These are phyloP conservation scores for Clarireedia homoeocarpa DNA, from an alignment of 2,329 filamentous ascomycete species.

Conservation along the genomic window DNA sequence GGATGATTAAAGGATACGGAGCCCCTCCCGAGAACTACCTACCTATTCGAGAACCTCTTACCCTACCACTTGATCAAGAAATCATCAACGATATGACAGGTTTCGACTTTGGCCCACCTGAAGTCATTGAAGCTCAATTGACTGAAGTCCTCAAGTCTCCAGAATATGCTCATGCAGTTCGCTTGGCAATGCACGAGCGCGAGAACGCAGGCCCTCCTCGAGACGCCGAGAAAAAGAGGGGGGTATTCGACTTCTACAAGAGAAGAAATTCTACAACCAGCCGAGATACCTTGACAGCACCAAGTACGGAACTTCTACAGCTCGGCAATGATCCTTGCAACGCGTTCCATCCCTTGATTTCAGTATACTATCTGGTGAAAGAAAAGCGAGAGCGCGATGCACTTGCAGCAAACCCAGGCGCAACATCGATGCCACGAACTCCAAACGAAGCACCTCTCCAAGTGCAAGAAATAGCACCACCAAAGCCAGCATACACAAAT, in stretches of 20 bases:
- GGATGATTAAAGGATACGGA: constrained; percentile 90
- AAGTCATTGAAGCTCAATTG: constrained; percentile 74
- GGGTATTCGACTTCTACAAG: constrained; percentile 93
- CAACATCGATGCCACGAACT: constrained; percentile 46
- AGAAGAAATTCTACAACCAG: constrained; percentile 83
- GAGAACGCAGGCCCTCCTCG: constrained; percentile 44
- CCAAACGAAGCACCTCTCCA: constrained; percentile 46
- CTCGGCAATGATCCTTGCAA: constrained; percentile 83
- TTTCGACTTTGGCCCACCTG: constrained; percentile 89
- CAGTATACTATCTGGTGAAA: constrained; percentile 90
- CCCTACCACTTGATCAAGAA: constrained; percentile 71
- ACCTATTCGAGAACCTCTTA: constrained; percentile 74
- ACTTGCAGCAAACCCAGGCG: constrained; percentile 49
- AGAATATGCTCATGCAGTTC: constrained; percentile 84
- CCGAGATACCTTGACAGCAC: constrained; percentile 73
- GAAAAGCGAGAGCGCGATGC: constrained; percentile 84
- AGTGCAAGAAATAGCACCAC: constrained; percentile 69
- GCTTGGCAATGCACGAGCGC: constrained; percentile 59
- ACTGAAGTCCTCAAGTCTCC: constrained; percentile 85
- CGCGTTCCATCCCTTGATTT: constrained; percentile 85
- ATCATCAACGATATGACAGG: constrained; percentile 93
- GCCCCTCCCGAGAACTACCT: constrained; percentile 84
- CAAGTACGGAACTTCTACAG: constrained; percentile 79
- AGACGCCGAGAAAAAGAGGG: constrained; percentile 74
- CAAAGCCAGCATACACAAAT: constrained; percentile 86